A percentile compares a stretch with the other conserved stretches of the same genome.
Evolutionary conservation across 2,329 filamentous ascomycete genomes (phyloP).

Genomic region (Amauroascus niger): DNA sequence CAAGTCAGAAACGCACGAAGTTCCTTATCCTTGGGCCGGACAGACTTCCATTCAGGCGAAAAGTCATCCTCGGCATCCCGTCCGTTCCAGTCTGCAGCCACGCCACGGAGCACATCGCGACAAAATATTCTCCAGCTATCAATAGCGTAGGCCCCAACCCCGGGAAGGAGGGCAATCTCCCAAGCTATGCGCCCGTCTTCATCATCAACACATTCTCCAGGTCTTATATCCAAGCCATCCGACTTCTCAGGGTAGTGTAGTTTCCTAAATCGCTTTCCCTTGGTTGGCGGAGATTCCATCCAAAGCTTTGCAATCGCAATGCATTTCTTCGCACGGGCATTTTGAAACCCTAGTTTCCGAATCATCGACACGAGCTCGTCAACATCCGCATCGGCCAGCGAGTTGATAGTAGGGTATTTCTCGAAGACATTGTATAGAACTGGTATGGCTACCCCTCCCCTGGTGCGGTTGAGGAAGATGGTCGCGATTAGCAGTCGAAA

Average conservation of each 20-base stretch:
- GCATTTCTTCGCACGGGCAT: conserved; percentile 56
- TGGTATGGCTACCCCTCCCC: conserved; percentile 64
- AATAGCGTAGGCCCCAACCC: conserved; percentile 65
- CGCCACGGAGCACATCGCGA: conserved; percentile 61
- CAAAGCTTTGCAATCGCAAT: conserved; percentile 62
- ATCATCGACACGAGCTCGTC: conserved; percentile 55
- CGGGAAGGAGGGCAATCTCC: conserved; percentile 79
- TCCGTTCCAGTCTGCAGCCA: conserved; percentile 58
- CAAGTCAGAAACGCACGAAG: conserved; percentile 75
- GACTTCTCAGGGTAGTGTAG: conserved; percentile 45
- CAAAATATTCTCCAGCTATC: conserved; percentile 95
- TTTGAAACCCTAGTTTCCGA: conserved; percentile 59
- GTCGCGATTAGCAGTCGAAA: conserved; percentile 75
- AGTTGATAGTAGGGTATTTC: conserved; percentile 56
- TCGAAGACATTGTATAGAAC: conserved; percentile 60
- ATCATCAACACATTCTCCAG: conserved; percentile 41
- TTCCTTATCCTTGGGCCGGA: conserved; percentile 76
- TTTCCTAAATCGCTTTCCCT: conserved; percentile 48
- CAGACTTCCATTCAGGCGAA: conserved; percentile 84
- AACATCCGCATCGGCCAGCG: conserved; percentile 50
- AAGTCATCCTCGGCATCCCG: conserved; percentile 43
- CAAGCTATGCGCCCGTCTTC: conserved; percentile 50
- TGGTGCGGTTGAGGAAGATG: conserved; percentile 75
- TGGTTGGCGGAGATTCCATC: conserved; percentile 52
- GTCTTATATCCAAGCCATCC: conserved; percentile 42